Evolutionary conservation across 2,329 filamentous ascomycete species (phyloP).

Genomic region (Fusarium incarnatum): DNA sequence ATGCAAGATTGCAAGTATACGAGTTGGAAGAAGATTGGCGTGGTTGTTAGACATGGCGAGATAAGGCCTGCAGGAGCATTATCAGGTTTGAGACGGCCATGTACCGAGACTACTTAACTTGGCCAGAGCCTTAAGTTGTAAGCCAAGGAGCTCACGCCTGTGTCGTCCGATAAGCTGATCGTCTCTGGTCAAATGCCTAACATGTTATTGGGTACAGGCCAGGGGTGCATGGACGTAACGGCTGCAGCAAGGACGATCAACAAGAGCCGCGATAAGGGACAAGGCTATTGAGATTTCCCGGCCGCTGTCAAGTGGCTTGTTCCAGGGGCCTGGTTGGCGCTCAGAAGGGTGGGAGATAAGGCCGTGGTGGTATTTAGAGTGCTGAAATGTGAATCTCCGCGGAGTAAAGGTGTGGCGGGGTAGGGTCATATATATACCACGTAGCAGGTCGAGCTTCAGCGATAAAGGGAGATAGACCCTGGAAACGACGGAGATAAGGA

Average conservation of each 20-base stretch:
- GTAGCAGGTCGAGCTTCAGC: slow-evolving; percentile 1
- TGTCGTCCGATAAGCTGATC: slow-evolving; percentile 39
- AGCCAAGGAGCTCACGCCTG: slow-evolving; percentile 40
- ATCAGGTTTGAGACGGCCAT: slow-evolving; percentile 27
- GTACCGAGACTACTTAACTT: slow-evolving; percentile 29
- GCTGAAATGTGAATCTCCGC: slow-evolving; percentile 45
- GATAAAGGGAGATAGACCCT: slow-evolving; percentile 27
- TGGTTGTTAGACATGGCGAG: slow-evolving; percentile 32
- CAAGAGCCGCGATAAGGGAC: slow-evolving; percentile 32
- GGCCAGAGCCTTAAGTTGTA: slow-evolving; percentile 36
- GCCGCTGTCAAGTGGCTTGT: slow-evolving; percentile 14
- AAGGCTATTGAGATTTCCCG: slow-evolving; percentile 33
- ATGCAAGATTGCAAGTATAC: slow-evolving; percentile 18
- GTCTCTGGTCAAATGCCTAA: slow-evolving; percentile 36
- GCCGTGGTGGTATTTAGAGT: slow-evolving; percentile 30
- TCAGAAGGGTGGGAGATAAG: slow-evolving; percentile 41
- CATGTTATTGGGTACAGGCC: slow-evolving; percentile 42
- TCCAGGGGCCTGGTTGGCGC: slow-evolving; percentile 25
- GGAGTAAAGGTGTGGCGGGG: slow-evolving; percentile 37
- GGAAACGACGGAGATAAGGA: slow-evolving; percentile 32
- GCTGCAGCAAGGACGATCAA: slow-evolving; percentile 31
- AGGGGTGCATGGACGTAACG: slow-evolving; percentile 18
- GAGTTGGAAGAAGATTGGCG: slow-evolving; percentile 1
- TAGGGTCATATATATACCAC: slow-evolving; percentile 40
- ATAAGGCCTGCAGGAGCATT: slow-evolving; percentile 38